Percentiles rank a stretch among this genome's conserved stretches.
Conservation (phyloP, 257 asterid genomes). For the Primulina tabacum region DNA sequence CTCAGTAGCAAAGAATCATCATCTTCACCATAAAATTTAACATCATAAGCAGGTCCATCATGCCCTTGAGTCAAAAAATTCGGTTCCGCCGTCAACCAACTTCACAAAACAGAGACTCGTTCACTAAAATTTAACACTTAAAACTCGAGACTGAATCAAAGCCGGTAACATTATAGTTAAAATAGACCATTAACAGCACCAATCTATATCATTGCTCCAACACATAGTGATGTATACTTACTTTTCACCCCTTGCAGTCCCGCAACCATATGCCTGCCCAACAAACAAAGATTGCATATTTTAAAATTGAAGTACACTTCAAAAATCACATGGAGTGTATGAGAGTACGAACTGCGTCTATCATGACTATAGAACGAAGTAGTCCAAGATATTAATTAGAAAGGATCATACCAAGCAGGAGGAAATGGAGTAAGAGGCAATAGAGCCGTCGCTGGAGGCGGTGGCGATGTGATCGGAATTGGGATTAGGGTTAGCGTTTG, state of each 20-base stretch:
- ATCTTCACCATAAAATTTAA: constrained; percentile 54
- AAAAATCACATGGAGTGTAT: too few species aligned
- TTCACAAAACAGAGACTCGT: constrained; percentile 32
- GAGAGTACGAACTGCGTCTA: too few species aligned
- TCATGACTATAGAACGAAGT: background rate
- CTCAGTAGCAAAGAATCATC: constrained; percentile 78
- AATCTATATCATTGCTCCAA: too few species aligned
- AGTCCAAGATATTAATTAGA: background rate
- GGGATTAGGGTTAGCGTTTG: constrained; percentile 53
- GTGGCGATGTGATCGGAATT: constrained; percentile 60
- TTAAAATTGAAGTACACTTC: background rate
- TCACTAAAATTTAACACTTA: background rate
- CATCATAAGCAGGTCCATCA: constrained; percentile 96
- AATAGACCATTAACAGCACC: background rate
- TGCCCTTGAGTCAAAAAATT: constrained; percentile 66
- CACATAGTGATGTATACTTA: background rate
- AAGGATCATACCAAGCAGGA: constrained; percentile 55
- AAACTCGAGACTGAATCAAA: constrained; percentile 6
- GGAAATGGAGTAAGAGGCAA: constrained; percentile 71
- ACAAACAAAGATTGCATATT: background rate
- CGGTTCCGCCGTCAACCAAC: constrained; percentile 73
- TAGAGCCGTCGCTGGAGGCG: constrained; percentile 82
- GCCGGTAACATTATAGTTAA: too few species aligned
- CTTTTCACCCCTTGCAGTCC: background rate
- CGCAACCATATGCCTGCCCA: background rate